A percentile compares a stretch with the other conserved stretches of the same genome.
Evolutionary conservation across 225 moss, liverwort and hornwort genomes (phyloP).

Genomic region (Polytrichum formosum): DNA sequence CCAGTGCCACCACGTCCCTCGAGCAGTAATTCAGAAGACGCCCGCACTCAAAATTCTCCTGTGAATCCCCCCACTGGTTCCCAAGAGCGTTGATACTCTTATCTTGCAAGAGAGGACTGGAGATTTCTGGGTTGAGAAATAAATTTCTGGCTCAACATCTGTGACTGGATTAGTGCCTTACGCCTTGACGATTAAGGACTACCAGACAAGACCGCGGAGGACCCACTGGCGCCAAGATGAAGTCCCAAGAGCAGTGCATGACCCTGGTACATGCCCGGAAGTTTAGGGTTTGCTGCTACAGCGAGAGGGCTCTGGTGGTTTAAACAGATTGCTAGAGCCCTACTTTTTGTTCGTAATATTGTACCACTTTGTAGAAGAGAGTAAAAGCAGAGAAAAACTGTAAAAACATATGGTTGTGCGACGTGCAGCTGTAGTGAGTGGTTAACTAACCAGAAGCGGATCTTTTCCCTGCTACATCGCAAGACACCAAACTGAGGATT

Average conservation of each 20-base stretch:
- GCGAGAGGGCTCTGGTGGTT: constrained; percentile 9
- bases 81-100: constrained; percentile 41
- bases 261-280: background rate
- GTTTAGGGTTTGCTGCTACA: constrained; percentile 8
- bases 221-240: too few species aligned
- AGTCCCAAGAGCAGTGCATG: background rate
- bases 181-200: background rate
- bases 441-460: constrained; percentile 8
- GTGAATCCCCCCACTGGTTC: constrained; percentile 40
- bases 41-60: constrained; percentile 48
- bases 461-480: constrained; percentile 12
- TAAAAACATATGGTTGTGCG: constrained; percentile 18
- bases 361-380: constrained; percentile 17
- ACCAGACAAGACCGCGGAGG: background rate
- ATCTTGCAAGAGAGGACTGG: constrained; percentile 15
- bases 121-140: constrained; percentile 20
- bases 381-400: constrained; percentile 11
- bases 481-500: constrained; percentile 9
- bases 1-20: constrained; percentile 46
- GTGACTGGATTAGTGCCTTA: background rate
- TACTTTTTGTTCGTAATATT: constrained; percentile 24
- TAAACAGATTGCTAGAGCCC: constrained; percentile 18
- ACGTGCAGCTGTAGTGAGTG: constrained; percentile 17
- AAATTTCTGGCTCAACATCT: background rate
- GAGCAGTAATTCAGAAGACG: constrained; percentile 52